Percentiles rank a stretch among this genome's conserved stretches.
Conservation (phyloP, 2,329 filamentous ascomycete species). For the Pestalotiopsis sp. region DNA sequence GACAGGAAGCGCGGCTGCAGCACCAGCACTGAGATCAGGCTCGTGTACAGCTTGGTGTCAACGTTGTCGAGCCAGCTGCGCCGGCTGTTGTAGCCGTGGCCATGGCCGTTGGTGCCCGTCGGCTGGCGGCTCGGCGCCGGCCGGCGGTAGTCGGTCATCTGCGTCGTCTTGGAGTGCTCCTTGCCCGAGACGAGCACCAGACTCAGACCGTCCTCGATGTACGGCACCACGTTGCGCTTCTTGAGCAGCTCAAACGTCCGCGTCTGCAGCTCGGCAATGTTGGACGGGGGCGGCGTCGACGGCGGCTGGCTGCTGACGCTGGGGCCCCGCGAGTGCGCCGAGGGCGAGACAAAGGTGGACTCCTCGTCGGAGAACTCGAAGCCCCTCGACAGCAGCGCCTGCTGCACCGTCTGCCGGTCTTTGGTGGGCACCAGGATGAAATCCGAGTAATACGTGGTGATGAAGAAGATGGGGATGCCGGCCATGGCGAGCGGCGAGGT, state of each 20-base stretch:
- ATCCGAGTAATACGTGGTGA: conserved; percentile 97
- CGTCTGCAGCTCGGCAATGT: conserved; percentile 76
- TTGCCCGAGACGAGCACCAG: conserved; percentile 81
- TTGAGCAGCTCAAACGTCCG: conserved; percentile 86
- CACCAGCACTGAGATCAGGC: conserved; percentile 62
- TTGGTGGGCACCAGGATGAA: conserved; percentile 89
- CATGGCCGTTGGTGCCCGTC: conserved; percentile 27
- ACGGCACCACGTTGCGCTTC: conserved; percentile 73
- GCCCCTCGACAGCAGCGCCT: conserved; percentile 75
- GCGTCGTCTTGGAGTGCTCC: conserved; percentile 41
- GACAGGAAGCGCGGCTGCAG: conserved; percentile 72
- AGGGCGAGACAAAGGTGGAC: conserved; percentile 66
- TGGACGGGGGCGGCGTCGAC: conserved; percentile 76
- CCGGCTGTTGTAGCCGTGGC: conserved; percentile 21
- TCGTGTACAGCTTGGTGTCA: conserved; percentile 65
- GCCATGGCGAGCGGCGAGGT: conserved; percentile 90
- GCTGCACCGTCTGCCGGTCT: conserved; percentile 73
- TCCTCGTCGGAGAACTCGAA: conserved; percentile 78
- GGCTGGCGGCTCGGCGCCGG: conserved; percentile 37
- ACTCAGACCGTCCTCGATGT: conserved; percentile 68
- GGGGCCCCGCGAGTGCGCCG: conserved; percentile 40
- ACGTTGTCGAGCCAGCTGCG: conserved; percentile 60
- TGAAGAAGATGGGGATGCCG: conserved; percentile 96
- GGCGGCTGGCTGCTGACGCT: conserved; percentile 49
- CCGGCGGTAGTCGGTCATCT: conserved; percentile 40